Conservation (phyloP, 345 rosid genomes). For the Moricandia arvensis region DNA sequence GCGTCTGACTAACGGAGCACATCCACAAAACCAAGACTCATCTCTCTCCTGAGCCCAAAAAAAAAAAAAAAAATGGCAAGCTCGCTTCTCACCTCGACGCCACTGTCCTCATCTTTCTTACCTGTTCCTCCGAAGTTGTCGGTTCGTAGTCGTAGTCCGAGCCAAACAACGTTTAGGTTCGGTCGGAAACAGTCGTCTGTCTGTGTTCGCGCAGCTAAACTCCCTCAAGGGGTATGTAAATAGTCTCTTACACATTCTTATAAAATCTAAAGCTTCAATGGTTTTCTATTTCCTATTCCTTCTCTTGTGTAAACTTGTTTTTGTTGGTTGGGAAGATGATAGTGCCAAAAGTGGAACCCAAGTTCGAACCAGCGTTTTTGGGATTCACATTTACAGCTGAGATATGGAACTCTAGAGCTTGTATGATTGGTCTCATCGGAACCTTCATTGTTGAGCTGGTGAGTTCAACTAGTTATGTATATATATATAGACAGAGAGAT, state of each 20-base stretch:
- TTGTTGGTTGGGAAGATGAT: constrained; percentile 42
- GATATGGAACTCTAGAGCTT: constrained; percentile 91
- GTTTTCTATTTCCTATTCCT: too few relatives aligned
- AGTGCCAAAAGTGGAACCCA: constrained; percentile 71
- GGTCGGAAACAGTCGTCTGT: constrained; percentile 26
- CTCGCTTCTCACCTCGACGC: constrained; percentile 10
- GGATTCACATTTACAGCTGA: constrained; percentile 84
- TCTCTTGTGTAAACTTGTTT: neutral
- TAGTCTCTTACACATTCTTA: neutral
- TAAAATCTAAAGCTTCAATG: neutral
- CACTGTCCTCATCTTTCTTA: constrained; percentile 16
- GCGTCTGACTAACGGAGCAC: neutral
- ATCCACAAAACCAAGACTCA: constrained; percentile 18
- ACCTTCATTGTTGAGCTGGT: constrained; percentile 73
- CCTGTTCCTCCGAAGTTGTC: constrained; percentile 11
- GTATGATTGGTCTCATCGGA: constrained; percentile 83
- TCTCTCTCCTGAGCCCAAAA: neutral
- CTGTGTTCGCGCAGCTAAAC: constrained; percentile 57
- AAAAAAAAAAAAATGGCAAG: constrained; percentile 3
- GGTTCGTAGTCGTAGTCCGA: neutral
- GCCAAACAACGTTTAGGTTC: constrained; percentile 5
- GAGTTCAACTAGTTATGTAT: constrained; percentile 3
- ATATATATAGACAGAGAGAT: neutral
- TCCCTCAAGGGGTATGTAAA: constrained; percentile 55
- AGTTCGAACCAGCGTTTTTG: constrained; percentile 58